Percentiles rank a stretch among this genome's conserved stretches.
Conservation (phyloP, 352 stramenopile species). For the Phytopythium vexans region DNA sequence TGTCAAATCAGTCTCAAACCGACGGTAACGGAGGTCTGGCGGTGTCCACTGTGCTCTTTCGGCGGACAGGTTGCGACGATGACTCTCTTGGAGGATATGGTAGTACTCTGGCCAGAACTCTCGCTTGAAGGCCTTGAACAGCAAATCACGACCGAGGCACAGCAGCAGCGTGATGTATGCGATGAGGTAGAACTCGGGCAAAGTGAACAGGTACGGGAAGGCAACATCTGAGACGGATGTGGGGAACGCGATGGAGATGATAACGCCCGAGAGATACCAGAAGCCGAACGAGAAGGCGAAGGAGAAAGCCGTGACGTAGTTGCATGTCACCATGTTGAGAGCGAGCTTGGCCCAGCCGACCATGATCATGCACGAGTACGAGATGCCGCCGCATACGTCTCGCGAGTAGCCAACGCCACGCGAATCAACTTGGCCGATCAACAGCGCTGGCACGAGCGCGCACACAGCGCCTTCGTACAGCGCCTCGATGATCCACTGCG, state of each 20-base stretch:
- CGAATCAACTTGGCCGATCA: constrained; percentile 62
- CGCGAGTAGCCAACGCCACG: constrained; percentile 57
- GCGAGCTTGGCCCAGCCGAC: constrained; percentile 78
- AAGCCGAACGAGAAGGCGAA: constrained; percentile 68
- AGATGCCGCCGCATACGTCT: constrained; percentile 65
- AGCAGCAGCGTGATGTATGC: constrained; percentile 69
- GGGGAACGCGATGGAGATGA: constrained; percentile 61
- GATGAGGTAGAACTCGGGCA: constrained; percentile 78
- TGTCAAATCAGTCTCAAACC: constrained; percentile 64
- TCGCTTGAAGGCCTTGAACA: constrained; percentile 85
- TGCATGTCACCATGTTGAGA: constrained; percentile 85
- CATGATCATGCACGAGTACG: constrained; percentile 79
- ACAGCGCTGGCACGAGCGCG: constrained; percentile 57
- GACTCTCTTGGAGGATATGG: constrained; percentile 81
- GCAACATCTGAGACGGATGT: constrained; percentile 59
- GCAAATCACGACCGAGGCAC: constrained; percentile 72
- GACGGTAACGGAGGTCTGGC: constrained; percentile 61
- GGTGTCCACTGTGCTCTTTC: constrained; percentile 59
- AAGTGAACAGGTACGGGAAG: constrained; percentile 74
- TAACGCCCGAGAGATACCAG: constrained; percentile 65
- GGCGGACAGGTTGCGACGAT: constrained; percentile 36
- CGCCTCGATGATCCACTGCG: constrained; percentile 76
- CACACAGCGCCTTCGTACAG: constrained; percentile 77
- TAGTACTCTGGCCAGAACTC: constrained; percentile 86
- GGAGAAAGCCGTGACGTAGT: constrained; percentile 47